Evolutionary conservation across 192 early-diverging fungal species (phyloP).

Genomic region (Rhizophagus sp.): DNA sequence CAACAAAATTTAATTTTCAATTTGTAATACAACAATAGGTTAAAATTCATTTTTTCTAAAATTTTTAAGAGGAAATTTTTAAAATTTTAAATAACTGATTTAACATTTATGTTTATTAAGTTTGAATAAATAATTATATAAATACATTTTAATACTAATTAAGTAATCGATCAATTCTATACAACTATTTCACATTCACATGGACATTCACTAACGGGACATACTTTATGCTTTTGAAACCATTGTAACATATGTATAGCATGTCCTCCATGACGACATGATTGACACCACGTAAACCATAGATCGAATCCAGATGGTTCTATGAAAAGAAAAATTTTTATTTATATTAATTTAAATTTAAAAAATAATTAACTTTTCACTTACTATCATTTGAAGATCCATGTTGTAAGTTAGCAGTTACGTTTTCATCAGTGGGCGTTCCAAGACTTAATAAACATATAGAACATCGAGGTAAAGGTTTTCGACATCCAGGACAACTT

Average conservation of each 20-base stretch:
- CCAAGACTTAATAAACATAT: slow-evolving; percentile 67
- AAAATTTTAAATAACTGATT: too few relatives aligned
- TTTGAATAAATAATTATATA: background rate
- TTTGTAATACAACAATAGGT: too few relatives aligned
- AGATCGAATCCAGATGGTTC: slow-evolving; percentile 69
- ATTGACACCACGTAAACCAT: slow-evolving; percentile 99
- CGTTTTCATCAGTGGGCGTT: slow-evolving; percentile 59
- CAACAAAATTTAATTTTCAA: too few relatives aligned
- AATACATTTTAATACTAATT: background rate
- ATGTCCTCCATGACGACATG: slow-evolving; percentile 96
- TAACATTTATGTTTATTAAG: too few relatives aligned
- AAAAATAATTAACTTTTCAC: background rate
- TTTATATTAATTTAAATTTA: background rate
- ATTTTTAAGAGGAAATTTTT: too few relatives aligned
- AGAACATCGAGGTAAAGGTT: slow-evolving; percentile 64
- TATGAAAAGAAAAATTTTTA: background rate
- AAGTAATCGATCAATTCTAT: background rate
- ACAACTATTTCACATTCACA: slow-evolving; percentile 58
- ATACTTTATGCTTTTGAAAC: slow-evolving; percentile 83
- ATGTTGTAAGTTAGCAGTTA: slow-evolving; percentile 31
- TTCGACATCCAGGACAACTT: slow-evolving; percentile 63
- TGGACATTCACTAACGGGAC: slow-evolving; percentile 91
- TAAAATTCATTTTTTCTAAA: too few relatives aligned
- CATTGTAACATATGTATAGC: slow-evolving; percentile 86
- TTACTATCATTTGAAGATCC: background rate